Evolutionary conservation across 2,329 filamentous ascomycete genomes (phyloP).

Genomic region (Calonectria henricotiae): DNA sequence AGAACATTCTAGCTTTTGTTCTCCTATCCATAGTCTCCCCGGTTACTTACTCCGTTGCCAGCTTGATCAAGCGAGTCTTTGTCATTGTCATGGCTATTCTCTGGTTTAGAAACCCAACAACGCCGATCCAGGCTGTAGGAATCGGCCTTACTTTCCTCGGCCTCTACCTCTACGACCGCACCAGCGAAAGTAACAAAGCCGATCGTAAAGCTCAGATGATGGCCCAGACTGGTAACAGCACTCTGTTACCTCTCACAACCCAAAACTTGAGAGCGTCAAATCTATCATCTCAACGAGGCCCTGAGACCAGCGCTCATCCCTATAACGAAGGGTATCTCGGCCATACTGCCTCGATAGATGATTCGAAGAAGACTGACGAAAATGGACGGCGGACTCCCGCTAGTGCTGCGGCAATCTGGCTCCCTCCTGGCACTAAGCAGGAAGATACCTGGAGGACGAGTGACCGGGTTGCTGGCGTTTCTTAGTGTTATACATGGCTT

Average conservation of each 20-base stretch:
- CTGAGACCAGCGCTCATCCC: constrained; percentile 56
- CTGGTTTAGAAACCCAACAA: constrained; percentile 96
- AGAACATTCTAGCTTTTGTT: constrained; percentile 96
- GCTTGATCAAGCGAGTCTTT: constrained; percentile 96
- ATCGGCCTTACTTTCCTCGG: constrained; percentile 93
- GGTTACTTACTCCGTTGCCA: constrained; percentile 97
- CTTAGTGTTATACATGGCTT: constrained; percentile 40
- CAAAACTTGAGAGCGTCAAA: constrained; percentile 52
- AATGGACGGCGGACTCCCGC: constrained; percentile 60
- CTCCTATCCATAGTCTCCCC: constrained; percentile 94
- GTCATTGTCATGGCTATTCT: constrained; percentile 95
- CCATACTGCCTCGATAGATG: constrained; percentile 58
- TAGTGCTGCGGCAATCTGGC: constrained; percentile 70
- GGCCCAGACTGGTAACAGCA: constrained; percentile 56
- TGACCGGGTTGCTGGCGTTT: constrained; percentile 55
- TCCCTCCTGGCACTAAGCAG: constrained; percentile 86
- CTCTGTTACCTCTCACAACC: constrained; percentile 78
- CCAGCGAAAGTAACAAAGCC: constrained; percentile 88
- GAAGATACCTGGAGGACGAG: constrained; percentile 83
- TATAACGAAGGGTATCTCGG: constrained; percentile 66
- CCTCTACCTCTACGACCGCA: constrained; percentile 95
- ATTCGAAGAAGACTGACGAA: constrained; percentile 74
- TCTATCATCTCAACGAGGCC: constrained; percentile 46
- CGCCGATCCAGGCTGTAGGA: constrained; percentile 84
- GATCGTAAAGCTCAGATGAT: constrained; percentile 85